These are phyloP conservation scores for Emergomyces orientalis DNA, from an alignment of 2,329 filamentous ascomycete genomes.

Conservation along the genomic window DNA sequence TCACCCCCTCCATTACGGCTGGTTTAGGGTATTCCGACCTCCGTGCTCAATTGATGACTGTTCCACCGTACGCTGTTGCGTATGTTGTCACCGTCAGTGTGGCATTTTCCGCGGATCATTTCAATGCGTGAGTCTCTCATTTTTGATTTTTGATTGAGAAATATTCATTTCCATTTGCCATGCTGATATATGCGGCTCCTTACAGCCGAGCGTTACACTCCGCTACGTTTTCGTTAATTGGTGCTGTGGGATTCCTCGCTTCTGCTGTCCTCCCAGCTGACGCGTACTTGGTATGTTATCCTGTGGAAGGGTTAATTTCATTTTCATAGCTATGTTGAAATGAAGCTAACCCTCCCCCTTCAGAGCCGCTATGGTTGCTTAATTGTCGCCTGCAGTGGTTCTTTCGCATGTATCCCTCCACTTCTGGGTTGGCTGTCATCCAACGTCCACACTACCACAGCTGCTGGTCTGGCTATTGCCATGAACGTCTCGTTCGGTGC, in stretches of 20 bases:
- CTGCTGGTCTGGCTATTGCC: conserved; percentile 59
- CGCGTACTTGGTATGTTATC: conserved; percentile 40
- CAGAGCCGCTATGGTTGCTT: conserved; percentile 58
- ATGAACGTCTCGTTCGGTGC: conserved; percentile 61
- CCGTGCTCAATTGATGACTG: conserved; percentile 56
- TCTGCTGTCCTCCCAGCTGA: conserved; percentile 55
- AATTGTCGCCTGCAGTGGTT: conserved; percentile 56
- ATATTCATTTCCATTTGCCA: neutral
- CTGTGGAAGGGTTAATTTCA: neutral
- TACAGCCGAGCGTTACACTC: conserved; percentile 43
- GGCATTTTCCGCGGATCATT: conserved; percentile 53
- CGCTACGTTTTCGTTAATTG: conserved; percentile 42
- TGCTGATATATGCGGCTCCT: conserved; percentile 16
- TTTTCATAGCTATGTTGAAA: neutral
- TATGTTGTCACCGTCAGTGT: conserved; percentile 45
- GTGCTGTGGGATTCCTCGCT: conserved; percentile 50
- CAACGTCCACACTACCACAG: conserved; percentile 56
- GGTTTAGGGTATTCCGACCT: conserved; percentile 48
- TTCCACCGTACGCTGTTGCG: conserved; percentile 55
- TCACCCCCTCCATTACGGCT: conserved; percentile 55
- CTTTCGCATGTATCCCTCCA: conserved; percentile 60
- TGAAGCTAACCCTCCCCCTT: neutral
- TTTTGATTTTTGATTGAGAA: neutral
- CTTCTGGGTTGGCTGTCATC: conserved; percentile 62
- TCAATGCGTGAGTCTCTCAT: conserved; percentile 24